Conservation (phyloP, 2,329 filamentous ascomycete genomes). For the Fusarium palustre region DNA sequence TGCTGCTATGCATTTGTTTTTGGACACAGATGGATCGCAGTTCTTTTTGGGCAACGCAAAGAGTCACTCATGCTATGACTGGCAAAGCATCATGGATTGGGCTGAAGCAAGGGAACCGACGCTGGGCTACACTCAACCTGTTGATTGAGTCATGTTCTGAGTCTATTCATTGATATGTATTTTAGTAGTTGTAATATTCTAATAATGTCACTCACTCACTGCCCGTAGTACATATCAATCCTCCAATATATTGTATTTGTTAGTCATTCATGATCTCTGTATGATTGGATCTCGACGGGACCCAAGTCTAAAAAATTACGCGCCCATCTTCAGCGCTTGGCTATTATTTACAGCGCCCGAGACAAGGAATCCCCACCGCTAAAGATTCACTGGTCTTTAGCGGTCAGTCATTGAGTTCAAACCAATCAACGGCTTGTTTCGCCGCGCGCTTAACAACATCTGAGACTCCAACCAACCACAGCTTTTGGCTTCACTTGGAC, state of each 20-base stretch:
- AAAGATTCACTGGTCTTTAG: constrained; percentile 19
- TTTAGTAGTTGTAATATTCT: not conserved
- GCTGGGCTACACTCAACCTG: constrained; percentile 1
- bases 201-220: not conserved
- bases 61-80: constrained; percentile 5
- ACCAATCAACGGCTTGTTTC: constrained; percentile 38
- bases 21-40: not conserved
- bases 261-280: not conserved
- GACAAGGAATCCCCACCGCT: constrained; percentile 3
- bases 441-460: constrained; percentile 42
- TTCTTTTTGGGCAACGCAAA: constrained; percentile 1
- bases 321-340: constrained; percentile 29
- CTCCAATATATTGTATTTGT: not conserved
- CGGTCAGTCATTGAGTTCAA: not conserved
- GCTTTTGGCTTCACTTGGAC: constrained; percentile 7
- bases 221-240: not conserved
- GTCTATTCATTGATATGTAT: not conserved
- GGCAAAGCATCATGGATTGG: constrained; percentile 6
- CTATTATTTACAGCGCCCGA: constrained; percentile 8
- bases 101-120: not conserved
- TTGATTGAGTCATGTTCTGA: not conserved
- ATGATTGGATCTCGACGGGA: constrained; percentile 20
- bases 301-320: constrained; percentile 9
- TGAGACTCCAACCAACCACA: constrained; percentile 44
- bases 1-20: constrained; percentile 3